phyloP scores from a whole-genome alignment of 768 basidiomycete species.

The Suillus ampliporus region DNA sequence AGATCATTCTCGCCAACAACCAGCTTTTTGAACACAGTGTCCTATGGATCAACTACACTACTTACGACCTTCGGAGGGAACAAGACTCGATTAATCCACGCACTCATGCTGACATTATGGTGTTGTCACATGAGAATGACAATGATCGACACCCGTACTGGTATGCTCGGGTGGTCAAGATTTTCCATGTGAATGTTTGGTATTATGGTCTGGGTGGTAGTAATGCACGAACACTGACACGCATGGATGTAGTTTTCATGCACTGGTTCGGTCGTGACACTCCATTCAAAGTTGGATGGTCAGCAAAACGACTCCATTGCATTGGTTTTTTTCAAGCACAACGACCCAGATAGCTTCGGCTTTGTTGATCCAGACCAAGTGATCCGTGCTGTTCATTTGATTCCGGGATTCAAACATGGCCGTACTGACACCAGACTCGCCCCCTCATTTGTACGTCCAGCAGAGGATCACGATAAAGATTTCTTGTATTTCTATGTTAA shows the following conservation, averaged over 20 bases:
- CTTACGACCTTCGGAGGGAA: slow-evolving; percentile 31
- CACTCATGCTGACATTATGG: slow-evolving; percentile 43
- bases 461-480: slow-evolving; percentile 29
- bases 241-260: slow-evolving; percentile 50
- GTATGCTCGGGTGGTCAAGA: slow-evolving; percentile 41
- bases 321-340: too few relatives aligned
- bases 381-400: slow-evolving; percentile 46
- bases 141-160: slow-evolving; percentile 38
- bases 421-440: slow-evolving; percentile 16
- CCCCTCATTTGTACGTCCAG: background rate
- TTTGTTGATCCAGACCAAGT: slow-evolving; percentile 43
- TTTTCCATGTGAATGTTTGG: slow-evolving; percentile 34
- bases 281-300: background rate
- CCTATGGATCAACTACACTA: slow-evolving; percentile 38
- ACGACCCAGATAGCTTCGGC: too few relatives aligned
- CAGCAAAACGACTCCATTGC: too few relatives aligned
- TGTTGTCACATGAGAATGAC: slow-evolving; percentile 30
- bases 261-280: slow-evolving; percentile 42
- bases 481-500: slow-evolving; percentile 38
- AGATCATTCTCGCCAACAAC: slow-evolving; percentile 32
- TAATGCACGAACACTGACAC: background rate
- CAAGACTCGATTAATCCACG: slow-evolving; percentile 37
- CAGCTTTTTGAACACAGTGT: slow-evolving; percentile 39
- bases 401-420: slow-evolving; percentile 44
- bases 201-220: too few relatives aligned